A percentile compares a stretch with the other conserved stretches of the same genome.
Evolutionary conservation across 169 alveolate species (phyloP).

Genomic region (Theileria parva): DNA sequence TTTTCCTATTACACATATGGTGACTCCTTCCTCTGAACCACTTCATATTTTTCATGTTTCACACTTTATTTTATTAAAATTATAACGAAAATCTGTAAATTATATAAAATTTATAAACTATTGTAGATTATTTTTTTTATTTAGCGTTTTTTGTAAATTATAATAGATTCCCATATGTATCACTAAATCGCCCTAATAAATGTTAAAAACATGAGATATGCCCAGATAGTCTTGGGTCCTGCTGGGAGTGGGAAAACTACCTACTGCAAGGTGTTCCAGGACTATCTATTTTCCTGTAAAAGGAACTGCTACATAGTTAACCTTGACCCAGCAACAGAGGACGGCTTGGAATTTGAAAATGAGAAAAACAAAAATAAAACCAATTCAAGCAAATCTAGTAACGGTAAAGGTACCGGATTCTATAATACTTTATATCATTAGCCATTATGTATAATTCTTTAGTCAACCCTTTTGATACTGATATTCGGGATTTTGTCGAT

Average conservation of each 20-base stretch:
- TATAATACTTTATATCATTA: not conserved
- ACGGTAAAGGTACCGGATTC: not conserved
- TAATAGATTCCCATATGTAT: not conserved
- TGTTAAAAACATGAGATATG: conserved; percentile 79
- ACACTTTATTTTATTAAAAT: not conserved
- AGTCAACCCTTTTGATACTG: conserved; percentile 80
- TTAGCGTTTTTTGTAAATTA: not conserved
- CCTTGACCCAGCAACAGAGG: conserved; percentile 97
- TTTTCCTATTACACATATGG: conserved; percentile 8
- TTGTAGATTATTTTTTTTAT: not conserved
- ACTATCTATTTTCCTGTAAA: conserved; percentile 84
- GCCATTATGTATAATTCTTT: not conserved
- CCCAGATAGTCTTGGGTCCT: conserved; percentile 96
- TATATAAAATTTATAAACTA: not conserved
- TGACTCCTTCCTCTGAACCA: not conserved
- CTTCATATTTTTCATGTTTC: not conserved
- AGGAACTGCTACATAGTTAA: conserved; percentile 90
- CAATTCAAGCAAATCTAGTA: not conserved
- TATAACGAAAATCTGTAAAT: not conserved
- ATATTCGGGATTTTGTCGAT: conserved; percentile 93
- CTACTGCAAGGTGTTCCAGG: conserved; percentile 91
- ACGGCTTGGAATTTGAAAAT: conserved; percentile 65
- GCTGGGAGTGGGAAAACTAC: conserved; percentile 99
- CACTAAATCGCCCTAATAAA: not conserved
- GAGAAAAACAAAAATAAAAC: conserved; percentile 48